These are phyloP conservation scores for Pseudocohnilembus persalinus DNA, from an alignment of 169 alveolate genomes.

Conservation along the genomic window DNA sequence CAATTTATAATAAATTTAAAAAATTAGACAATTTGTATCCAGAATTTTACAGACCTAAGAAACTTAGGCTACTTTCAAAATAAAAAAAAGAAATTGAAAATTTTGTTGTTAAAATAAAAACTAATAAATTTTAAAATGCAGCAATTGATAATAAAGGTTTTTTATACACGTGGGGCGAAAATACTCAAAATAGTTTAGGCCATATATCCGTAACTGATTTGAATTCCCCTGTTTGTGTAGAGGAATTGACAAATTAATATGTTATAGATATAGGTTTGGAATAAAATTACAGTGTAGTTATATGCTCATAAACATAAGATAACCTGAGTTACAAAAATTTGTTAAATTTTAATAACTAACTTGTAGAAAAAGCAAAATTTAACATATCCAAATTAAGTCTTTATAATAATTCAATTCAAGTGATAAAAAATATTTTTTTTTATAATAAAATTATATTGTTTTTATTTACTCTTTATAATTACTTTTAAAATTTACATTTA, in stretches of 20 bases:
- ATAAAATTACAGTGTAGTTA: neutral
- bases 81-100: slow-evolving; percentile 1
- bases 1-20: slow-evolving; percentile 1
- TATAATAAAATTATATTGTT: no score
- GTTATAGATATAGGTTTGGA: slow-evolving; percentile 1
- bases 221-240: slow-evolving; percentile 13
- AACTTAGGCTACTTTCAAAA: neutral
- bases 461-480: no score
- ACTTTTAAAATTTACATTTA: no score
- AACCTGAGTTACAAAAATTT: slow-evolving; percentile 1
- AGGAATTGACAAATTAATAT: neutral
- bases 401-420: no score
- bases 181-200: slow-evolving; percentile 8
- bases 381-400: slow-evolving; percentile 3
- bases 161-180: slow-evolving; percentile 13
- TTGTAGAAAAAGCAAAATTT: slow-evolving; percentile 3
- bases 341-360: neutral
- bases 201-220: slow-evolving; percentile 2
- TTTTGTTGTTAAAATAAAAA: neutral
- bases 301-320: neutral
- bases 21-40: neutral
- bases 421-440: no score
- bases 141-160: slow-evolving; percentile 16
- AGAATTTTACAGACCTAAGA: slow-evolving; percentile 16
- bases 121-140: slow-evolving; percentile 2